Percentiles rank a stretch among this genome's conserved stretches.
These are phyloP conservation scores for Salix dunnii DNA, from an alignment of 345 rosid genomes.

Conservation along the genomic window DNA sequence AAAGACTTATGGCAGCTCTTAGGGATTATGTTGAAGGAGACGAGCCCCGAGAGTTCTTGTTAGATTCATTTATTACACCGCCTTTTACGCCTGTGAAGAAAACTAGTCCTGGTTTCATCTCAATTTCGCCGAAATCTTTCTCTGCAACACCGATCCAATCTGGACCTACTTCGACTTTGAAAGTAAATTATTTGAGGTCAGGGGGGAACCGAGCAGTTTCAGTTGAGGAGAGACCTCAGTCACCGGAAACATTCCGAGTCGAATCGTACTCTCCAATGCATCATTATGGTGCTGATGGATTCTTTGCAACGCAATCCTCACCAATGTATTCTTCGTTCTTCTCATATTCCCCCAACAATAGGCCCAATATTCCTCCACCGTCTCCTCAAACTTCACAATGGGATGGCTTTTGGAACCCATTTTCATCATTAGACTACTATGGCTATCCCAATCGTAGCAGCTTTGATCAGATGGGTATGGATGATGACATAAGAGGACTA, in stretches of 20 bases:
- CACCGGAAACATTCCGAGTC: slow-evolving; percentile 65
- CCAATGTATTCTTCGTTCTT: slow-evolving; percentile 43
- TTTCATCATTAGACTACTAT: slow-evolving; percentile 79
- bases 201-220: slow-evolving; percentile 62
- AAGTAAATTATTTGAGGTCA: slow-evolving; percentile 57
- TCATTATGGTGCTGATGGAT: slow-evolving; percentile 50
- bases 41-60: slow-evolving; percentile 57
- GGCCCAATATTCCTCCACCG: slow-evolving; percentile 66
- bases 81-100: slow-evolving; percentile 60
- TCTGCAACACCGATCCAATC: slow-evolving; percentile 41
- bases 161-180: slow-evolving; percentile 47
- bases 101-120: slow-evolving; percentile 55
- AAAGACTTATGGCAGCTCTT: slow-evolving; percentile 82
- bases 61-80: slow-evolving; percentile 59
- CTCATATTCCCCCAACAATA: slow-evolving; percentile 43
- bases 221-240: slow-evolving; percentile 69
- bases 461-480: slow-evolving; percentile 56
- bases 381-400: slow-evolving; percentile 90
- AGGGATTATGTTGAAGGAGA: slow-evolving; percentile 69
- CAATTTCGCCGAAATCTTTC: slow-evolving; percentile 59
- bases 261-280: slow-evolving; percentile 60
- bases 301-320: slow-evolving; percentile 59
- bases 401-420: slow-evolving; percentile 98
- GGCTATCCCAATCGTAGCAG: slow-evolving; percentile 56
- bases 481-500: slow-evolving; percentile 74